Conservation (phyloP, 2,329 filamentous ascomycete genomes). For the Colletotrichum simmondsii region DNA sequence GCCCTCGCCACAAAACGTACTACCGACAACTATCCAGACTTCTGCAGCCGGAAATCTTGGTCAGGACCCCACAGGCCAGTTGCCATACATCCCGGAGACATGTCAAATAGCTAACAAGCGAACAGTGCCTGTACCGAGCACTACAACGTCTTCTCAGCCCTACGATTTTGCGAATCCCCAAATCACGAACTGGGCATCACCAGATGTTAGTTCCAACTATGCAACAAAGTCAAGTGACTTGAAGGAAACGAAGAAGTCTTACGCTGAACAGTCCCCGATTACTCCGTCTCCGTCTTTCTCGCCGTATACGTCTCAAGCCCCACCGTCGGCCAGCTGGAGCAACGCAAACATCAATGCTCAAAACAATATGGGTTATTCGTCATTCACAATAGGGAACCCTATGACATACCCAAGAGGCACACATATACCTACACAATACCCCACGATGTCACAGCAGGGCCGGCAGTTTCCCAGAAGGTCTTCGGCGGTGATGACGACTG, state of each 20-base stretch:
- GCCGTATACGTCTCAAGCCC: slow-evolving; percentile 56
- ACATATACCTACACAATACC: slow-evolving; percentile 48
- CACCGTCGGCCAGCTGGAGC: slow-evolving; percentile 54
- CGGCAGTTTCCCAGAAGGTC: slow-evolving; percentile 56
- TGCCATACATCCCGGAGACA: not conserved
- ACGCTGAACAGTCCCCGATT: slow-evolving; percentile 61
- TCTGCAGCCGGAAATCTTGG: slow-evolving; percentile 49
- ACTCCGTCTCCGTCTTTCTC: slow-evolving; percentile 61
- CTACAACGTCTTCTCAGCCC: slow-evolving; percentile 40
- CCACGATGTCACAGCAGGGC: slow-evolving; percentile 49
- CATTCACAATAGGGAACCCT: slow-evolving; percentile 54
- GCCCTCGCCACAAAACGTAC: slow-evolving; percentile 57
- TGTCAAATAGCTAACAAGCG: slow-evolving; percentile 39
- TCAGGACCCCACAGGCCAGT: slow-evolving; percentile 57
- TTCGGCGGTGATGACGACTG: slow-evolving; percentile 49
- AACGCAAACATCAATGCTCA: slow-evolving; percentile 51
- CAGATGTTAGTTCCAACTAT: slow-evolving; percentile 52
- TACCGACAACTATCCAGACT: slow-evolving; percentile 53
- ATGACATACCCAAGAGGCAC: slow-evolving; percentile 41
- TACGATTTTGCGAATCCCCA: slow-evolving; percentile 51
- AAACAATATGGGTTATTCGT: slow-evolving; percentile 57
- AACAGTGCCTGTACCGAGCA: slow-evolving; percentile 46
- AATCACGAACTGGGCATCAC: slow-evolving; percentile 57
- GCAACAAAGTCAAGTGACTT: slow-evolving; percentile 55
- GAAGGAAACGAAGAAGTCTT: slow-evolving; percentile 59